Evolutionary conservation across 2,329 filamentous ascomycete species (phyloP), one percentile per base, ranked within the genome.

Genomic region (Plectosphaerella cucumerina): DNA sequence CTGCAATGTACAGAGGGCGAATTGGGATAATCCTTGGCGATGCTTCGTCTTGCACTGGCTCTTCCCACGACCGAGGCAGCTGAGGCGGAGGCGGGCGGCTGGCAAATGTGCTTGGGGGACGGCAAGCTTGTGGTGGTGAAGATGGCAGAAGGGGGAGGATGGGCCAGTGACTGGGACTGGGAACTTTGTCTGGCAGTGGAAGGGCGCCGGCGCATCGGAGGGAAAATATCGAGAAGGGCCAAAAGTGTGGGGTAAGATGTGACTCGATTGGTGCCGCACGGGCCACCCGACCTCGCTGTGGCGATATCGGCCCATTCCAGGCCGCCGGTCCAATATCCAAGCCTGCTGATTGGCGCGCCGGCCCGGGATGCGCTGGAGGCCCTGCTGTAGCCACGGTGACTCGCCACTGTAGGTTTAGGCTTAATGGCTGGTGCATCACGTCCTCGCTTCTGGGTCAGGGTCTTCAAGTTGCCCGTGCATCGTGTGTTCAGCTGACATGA

Each of bases 181-280:
- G n/a, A n/a, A n/a, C 20, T 47, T 31, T 35, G 44, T 33, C 33
- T 39, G 33, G 18, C 18, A n/a, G n/a, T n/a, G n/a, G n/a, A n/a
- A n/a, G 15, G 18, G 20, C 45, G 35, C 45, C 45, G 45, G 34
- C 34, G 45, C 33, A 47, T 47, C 45, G 45, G 45, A 47, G 44
- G 45, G 45, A 47, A 47, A 47, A 47, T 47, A 47, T 47, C 33
- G 21, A 33, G 45, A 47, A 47, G 34, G 33, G 33, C 11, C 34
- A 35, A 18, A 37, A 47, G 33, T 47, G 45, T 47, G 45, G 45
- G 45, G 45, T 47, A 21, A n/a, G 20, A 21, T n/a, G 45, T 37
- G 33, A 39, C 45, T 47, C 45, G 45, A 42, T 42, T 42, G 39
- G 39, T 18, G 39, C n/a, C 18, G 39, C 39, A 42, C 39, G 17